A percentile compares a stretch with the other conserved stretches of the same genome.
phyloP scores from a whole-genome alignment of 208 protist species.

The Crithidia thermophila region DNA sequence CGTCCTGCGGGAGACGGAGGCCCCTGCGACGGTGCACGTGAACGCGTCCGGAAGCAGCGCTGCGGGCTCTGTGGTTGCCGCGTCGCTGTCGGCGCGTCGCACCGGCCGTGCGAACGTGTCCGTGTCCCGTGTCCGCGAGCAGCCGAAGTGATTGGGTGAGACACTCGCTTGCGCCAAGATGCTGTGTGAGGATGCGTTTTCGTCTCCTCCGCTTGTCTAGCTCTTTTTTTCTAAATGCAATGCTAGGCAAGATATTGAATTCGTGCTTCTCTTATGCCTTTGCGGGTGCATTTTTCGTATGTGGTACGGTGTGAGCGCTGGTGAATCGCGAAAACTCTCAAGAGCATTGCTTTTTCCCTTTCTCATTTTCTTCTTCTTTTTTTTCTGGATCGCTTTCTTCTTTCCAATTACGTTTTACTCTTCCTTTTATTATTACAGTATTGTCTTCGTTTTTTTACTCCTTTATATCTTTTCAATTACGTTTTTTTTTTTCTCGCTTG shows the following conservation, averaged over 20 bases:
- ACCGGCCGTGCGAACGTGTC: neutral
- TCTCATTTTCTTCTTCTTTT: slow-evolving; percentile 17
- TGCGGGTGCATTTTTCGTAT: no score
- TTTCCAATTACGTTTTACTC: neutral
- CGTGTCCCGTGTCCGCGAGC: neutral
- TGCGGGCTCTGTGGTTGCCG: neutral
- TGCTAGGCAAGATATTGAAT: no score
- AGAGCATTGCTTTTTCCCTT: neutral
- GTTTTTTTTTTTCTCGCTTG: no score
- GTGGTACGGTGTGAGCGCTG: no score
- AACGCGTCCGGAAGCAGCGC: no score
- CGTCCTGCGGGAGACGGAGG: slow-evolving; percentile 5
- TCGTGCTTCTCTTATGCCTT: no score
- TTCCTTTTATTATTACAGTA: no score
- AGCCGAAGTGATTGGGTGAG: neutral
- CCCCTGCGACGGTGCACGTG: slow-evolving; percentile 6
- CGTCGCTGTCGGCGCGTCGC: slow-evolving; percentile 1
- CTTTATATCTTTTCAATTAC: no score
- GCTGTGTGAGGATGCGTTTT: neutral
- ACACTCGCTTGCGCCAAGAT: neutral
- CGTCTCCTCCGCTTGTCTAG: neutral
- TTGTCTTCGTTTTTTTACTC: no score
- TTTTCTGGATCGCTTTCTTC: slow-evolving; percentile 15
- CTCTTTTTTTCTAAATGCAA: neutral
- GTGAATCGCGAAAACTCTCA: neutral